A percentile compares a stretch with the other conserved stretches of the same genome.
Evolutionary conservation across 768 basidiomycete species (phyloP).

Genomic region (Boletus tomentosulus): DNA sequence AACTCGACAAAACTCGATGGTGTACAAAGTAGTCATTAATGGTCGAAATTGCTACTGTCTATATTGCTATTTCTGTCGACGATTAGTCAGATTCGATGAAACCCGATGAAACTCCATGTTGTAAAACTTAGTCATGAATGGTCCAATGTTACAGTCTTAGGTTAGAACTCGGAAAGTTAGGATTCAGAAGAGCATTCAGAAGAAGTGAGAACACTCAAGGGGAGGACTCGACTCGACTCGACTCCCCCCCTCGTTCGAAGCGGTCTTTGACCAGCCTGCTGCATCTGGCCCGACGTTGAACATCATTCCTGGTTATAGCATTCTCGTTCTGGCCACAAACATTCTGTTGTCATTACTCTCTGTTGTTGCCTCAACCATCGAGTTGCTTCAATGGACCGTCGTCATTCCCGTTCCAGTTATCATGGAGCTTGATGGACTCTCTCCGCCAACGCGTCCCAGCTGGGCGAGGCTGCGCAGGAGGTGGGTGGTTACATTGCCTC

Average conservation of each 20-base stretch:
- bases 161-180: constrained; percentile 41
- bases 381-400: constrained; percentile 80
- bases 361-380: constrained; percentile 69
- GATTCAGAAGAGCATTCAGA: constrained; percentile 67
- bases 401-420: constrained; percentile 91
- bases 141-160: no score
- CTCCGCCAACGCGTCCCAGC: constrained; percentile 52
- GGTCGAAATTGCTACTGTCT: no score
- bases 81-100: no score
- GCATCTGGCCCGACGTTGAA: constrained; percentile 41
- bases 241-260: constrained; percentile 23
- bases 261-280: constrained; percentile 28
- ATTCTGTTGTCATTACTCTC: constrained; percentile 82
- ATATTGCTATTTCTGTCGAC: no score
- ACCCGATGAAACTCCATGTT: no score
- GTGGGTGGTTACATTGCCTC: constrained; percentile 74
- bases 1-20: no score
- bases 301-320: constrained; percentile 80
- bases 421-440: constrained; percentile 94
- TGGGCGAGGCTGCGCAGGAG: constrained; percentile 69
- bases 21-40: no score
- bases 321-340: constrained; percentile 93
- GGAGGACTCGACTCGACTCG: constrained; percentile 27
- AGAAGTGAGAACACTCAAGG: constrained; percentile 77
- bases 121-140: no score